A percentile compares a stretch with the other conserved stretches of the same genome.
phyloP scores from a whole-genome alignment of 1,284 basidiomycete species.

The Trametes sp. region DNA sequence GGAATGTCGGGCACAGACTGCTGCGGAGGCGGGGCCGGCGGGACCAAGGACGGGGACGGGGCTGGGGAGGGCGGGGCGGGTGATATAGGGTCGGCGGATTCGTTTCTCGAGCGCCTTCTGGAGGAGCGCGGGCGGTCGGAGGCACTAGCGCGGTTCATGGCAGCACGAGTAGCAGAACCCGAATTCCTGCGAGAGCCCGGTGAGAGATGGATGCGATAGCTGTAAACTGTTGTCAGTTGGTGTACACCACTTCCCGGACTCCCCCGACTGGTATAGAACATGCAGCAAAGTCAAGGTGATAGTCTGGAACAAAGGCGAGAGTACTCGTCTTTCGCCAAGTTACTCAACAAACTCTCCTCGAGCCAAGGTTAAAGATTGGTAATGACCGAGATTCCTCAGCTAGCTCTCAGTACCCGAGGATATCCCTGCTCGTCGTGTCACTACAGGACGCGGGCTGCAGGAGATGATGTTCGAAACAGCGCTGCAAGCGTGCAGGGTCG shows the following conservation, averaged over 20 bases:
- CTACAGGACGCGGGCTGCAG: no score
- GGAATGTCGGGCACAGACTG: conserved; percentile 12
- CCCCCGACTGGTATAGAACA: no score
- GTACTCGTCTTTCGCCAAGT: no score
- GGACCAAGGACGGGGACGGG: conserved; percentile 33
- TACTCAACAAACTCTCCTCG: no score
- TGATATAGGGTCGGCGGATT: conserved; percentile 16
- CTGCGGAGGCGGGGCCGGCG: background rate
- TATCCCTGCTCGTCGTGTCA: no score
- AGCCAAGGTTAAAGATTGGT: no score
- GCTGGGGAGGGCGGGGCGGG: conserved; percentile 29
- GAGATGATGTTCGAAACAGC: conserved; percentile 2
- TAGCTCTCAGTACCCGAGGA: no score
- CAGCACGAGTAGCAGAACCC: conserved; percentile 55
- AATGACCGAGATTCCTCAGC: no score
- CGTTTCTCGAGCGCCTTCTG: conserved; percentile 27
- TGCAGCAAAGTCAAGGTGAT: no score
- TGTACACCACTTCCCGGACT: no score
- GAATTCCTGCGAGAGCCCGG: conserved; percentile 73
- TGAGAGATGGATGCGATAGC: conserved; percentile 77
- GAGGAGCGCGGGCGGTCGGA: conserved; percentile 24
- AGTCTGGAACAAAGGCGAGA: no score
- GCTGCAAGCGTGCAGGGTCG: conserved; percentile 8
- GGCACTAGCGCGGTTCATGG: conserved; percentile 39
- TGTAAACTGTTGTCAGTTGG: no score